Base-by-base conservation (phyloP, 257 asterid genomes). In the Oldenlandia corymbosa region DNA sequence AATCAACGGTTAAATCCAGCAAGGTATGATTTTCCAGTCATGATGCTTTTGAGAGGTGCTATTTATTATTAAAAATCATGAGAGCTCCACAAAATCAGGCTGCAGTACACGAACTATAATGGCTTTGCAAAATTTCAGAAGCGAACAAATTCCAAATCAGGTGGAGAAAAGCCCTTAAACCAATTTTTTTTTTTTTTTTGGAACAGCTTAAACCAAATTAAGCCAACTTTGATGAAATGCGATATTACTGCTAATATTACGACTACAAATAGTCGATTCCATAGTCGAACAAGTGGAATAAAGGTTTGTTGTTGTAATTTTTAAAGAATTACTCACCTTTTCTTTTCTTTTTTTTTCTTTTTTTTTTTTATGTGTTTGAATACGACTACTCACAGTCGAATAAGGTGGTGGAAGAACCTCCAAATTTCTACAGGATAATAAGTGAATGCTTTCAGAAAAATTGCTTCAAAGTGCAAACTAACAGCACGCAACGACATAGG, bases 401-500 rank as follows among this genome's bases (percentile, higher is more conserved):
- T 31, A 75, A 55, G 50, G 13, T 4, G 3, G 32, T 56, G 56
- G 67, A 65, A 69, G 69, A 74, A 90, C 97, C 97, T 84, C 83
- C 71, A 68, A 83, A 91, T 78, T 86, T 91, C 70, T 85, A 85
- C 30, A 88, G 94, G 66, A 78, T 85, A 71, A 83, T 88, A 55
- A 88, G 83, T 34, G 98, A 88, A 75, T 59, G 93, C 91, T 84
- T 91, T 91, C 73, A 91, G 92, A 65, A 80, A 88, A 67, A 86
- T 81, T 37, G 98, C 98, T 76, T 91, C 98, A 34, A 88, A 65
- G 37, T 88, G 94, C 80, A 91, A 76, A 80, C 91, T 88, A 45
- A 86, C 95, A 6, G 96, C 95, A 68, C 88, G 98, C 83, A 91
- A 81, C 16, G 98, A 91, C 98, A 91, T 91, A 55, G 81, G 84